Conservation (phyloP, 345 rosid species). For the Raphanus raphanistrum region DNA sequence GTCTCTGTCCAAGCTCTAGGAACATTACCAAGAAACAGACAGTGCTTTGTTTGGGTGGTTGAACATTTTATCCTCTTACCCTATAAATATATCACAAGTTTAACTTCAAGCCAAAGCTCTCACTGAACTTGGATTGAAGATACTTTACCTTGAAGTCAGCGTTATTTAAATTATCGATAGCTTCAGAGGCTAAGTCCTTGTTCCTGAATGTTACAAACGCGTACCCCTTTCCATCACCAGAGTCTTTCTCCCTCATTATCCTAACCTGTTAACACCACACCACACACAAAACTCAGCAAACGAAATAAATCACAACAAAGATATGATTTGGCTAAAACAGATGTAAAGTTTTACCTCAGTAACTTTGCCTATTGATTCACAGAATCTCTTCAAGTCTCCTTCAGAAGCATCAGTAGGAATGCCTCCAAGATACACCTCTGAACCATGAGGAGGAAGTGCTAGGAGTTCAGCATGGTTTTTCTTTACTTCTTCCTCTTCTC, state of each 20-base stretch:
- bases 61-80: conserved; percentile 80
- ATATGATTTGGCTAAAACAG: background rate
- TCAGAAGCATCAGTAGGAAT: conserved; percentile 74
- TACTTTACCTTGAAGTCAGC: conserved; percentile 69
- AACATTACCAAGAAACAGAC: conserved; percentile 82
- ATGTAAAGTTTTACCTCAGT: conserved; percentile 55
- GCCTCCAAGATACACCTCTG: conserved; percentile 85
- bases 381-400: conserved; percentile 67
- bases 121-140: conserved; percentile 6
- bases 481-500: conserved; percentile 56
- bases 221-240: conserved; percentile 72
- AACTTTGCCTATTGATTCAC: conserved; percentile 83
- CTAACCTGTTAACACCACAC: conserved; percentile 62
- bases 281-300: conserved; percentile 12
- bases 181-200: conserved; percentile 72
- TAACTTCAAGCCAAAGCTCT: background rate
- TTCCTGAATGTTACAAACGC: conserved; percentile 84
- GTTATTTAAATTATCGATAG: conserved; percentile 72
- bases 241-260: conserved; percentile 79
- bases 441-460: conserved; percentile 87
- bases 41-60: conserved; percentile 76
- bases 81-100: conserved; percentile 36
- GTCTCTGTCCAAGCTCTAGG: conserved; percentile 76
- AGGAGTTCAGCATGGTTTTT: conserved; percentile 66
- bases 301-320: background rate